Base-by-base conservation (phyloP, 2,329 filamentous ascomycete genomes). In the Hirsutella thompsonii region DNA sequence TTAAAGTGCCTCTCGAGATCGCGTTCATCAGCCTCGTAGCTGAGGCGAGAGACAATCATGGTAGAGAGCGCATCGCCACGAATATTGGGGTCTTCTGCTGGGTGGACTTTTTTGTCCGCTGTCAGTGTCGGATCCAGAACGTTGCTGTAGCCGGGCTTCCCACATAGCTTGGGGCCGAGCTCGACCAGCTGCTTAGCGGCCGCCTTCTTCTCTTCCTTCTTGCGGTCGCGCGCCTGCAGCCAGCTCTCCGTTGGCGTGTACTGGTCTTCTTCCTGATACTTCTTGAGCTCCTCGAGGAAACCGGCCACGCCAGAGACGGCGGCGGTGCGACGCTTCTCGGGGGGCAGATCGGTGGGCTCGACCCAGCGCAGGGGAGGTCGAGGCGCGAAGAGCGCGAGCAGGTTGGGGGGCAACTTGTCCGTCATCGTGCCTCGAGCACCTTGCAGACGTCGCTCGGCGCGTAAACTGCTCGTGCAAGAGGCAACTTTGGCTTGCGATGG, bases 41-140 rank as follows among this genome's bases (percentile, higher is more conserved):
- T 88, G 38, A 98, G 72, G 41, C 92, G 81, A 40, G 86, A 83
- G 41, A 96, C 84, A 54, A 98, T 93, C 39, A 98, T 70, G 13
- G 92, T 98, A 65, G 86, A 94, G 70, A 92, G 95, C 2, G 90
- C 83, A 65, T 96, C 89, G 42, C 92, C 90, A 48, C 88, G 79
- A 49, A 94, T 82, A 53, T 95, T 92, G 11, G 83, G 76, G 55
- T 98, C 92, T 30, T 92, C 80, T 20, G 70, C 67, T 6, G 92
- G 90, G 47, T 90, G 84, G 62, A 84, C 89, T 89, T 13, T 49
- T 30, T 48, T 21, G 29, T 13, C 8, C 23, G 37, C 13, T 37
- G 43, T 41, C 19, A 44, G 26, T 5, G 11, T 34, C 14, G 34
- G 19, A 13, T 20, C 14, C 14, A 14, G 20, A 20, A 20, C 29